Base-by-base conservation (phyloP, 306 rosid species). In the Adenanthera pavonina region DNA sequence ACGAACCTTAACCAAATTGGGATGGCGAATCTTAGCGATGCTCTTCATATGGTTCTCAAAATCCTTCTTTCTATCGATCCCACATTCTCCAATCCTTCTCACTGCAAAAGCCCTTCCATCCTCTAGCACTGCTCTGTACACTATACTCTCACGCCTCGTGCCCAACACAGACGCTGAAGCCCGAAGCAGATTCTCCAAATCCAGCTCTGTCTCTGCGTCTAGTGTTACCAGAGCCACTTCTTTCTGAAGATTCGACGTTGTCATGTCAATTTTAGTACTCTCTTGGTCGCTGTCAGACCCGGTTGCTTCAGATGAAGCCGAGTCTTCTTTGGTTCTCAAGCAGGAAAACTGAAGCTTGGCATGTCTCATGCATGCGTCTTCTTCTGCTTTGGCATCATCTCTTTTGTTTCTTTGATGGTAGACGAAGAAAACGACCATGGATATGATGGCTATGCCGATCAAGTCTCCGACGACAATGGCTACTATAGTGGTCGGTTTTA, bases 141-240 rank as follows among this genome's bases (percentile, higher is more conserved):
- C 94, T 9, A 93, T 95, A 87, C 93, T 92, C 9, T 69, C 89
- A 0, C 87, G 80, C 60, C 85, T 92, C 1, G 89, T 91, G 54
- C 98, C 98, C 56, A 95, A 75, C 6, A 92, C 78, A 67, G 83
- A 95, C 7, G 99, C 99, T 0, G 99, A 95, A 1, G 98, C 98
- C 72, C 92, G 92, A 1, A 95, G 76, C 85, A 95, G 38, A 3
- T 89, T 93, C 87, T 93, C 99, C 20, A 87, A 72, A 70, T 95
- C 98, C 7, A 95, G 84, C 79, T 80, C 85, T 1, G 93, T 87
- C 64, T 92, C 98, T 2, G 87, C 92, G 46, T 91, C 96, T 1
- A 95, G 84, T 0, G 89, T 89, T 7, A 95, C 91, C 1, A 95
- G 89, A 25, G 86, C 75, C 0, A 92, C 92, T 77, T 81, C 92